Evolutionary conservation across 2,329 filamentous ascomycete genomes (phyloP).

Genomic region (Raffaelea albimanens): DNA sequence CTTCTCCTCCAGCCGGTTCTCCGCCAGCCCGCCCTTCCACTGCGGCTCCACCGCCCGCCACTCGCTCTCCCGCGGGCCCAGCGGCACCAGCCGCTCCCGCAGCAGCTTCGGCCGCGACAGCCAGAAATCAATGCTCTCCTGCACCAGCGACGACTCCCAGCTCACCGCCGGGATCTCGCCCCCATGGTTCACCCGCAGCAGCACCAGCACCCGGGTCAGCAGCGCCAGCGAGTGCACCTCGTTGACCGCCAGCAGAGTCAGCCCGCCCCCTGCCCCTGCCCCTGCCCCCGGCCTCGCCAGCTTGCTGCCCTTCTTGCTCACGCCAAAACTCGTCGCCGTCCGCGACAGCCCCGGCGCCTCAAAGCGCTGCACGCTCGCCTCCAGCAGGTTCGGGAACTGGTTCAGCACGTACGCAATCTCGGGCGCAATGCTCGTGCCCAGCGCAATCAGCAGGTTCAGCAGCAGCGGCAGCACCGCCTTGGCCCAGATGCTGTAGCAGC

Average conservation of each 20-base stretch:
- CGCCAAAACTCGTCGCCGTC: conserved; percentile 15
- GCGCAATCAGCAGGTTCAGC: conserved; percentile 74
- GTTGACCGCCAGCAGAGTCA: conserved; percentile 63
- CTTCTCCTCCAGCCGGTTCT: conserved; percentile 66
- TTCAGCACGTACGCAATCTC: conserved; percentile 85
- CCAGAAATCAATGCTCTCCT: conserved; percentile 80
- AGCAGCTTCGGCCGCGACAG: conserved; percentile 60
- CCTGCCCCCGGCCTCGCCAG: conserved; percentile 9
- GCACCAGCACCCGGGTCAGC: conserved; percentile 61
- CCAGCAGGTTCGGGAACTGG: conserved; percentile 73
- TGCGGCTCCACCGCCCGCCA: conserved; percentile 37
- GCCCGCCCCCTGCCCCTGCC: conserved; percentile 45
- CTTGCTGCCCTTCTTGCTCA: neutral
- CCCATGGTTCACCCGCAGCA: conserved; percentile 55
- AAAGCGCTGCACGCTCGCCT: conserved; percentile 62
- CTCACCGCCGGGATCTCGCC: conserved; percentile 63
- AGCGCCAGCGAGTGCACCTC: conserved; percentile 75
- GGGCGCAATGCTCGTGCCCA: conserved; percentile 71
- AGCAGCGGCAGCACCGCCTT: conserved; percentile 80
- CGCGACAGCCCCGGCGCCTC: conserved; percentile 49
- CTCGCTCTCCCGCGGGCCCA: conserved; percentile 62
- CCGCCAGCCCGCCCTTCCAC: conserved; percentile 28
- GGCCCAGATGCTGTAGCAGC: conserved; percentile 84
- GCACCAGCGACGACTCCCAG: conserved; percentile 62
- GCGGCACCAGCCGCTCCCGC: conserved; percentile 62